These are phyloP conservation scores for Lolium rigidum DNA, from an alignment of 176 grass and related monocot species.

Conservation along the genomic window DNA sequence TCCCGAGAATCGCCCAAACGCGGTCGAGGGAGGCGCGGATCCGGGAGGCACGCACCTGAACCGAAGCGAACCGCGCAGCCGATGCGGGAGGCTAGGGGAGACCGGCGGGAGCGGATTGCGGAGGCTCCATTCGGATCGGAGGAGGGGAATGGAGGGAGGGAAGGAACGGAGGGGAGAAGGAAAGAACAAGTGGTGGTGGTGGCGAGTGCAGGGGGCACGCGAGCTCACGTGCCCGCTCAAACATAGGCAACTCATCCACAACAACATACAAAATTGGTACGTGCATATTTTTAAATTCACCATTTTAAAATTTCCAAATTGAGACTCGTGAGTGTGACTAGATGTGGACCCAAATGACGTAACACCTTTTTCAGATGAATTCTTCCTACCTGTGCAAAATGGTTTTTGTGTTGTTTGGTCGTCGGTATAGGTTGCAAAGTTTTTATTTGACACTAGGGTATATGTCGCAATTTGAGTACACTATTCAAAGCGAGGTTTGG, in stretches of 20 bases:
- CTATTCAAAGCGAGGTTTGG: too few species aligned
- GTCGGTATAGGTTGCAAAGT: too few species aligned
- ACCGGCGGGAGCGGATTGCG: neutral
- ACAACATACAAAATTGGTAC: neutral
- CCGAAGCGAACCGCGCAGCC: conserved; percentile 11
- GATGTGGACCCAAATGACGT: too few species aligned
- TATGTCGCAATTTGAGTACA: too few species aligned
- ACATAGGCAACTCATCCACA: neutral
- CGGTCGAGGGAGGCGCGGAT: conserved; percentile 7
- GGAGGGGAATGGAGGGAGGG: neutral
- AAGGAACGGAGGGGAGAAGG: conserved; percentile 15
- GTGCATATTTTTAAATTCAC: too few species aligned
- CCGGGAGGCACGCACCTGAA: conserved; percentile 44
- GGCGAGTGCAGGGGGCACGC: conserved; percentile 30
- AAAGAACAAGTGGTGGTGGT: conserved; percentile 54
- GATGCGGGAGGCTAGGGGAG: conserved; percentile 46
- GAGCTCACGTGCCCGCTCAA: conserved; percentile 42
- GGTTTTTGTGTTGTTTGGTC: too few species aligned
- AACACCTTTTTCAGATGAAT: too few species aligned
- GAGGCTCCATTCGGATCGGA: conserved; percentile 50
- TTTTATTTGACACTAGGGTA: too few species aligned
- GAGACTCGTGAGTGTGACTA: too few species aligned
- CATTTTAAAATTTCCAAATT: too few species aligned
- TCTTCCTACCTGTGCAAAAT: too few species aligned
- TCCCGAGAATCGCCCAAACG: neutral